These are phyloP conservation scores for Trichoderma arundinaceum DNA, from an alignment of 2,329 filamentous ascomycete genomes.

Conservation along the genomic window DNA sequence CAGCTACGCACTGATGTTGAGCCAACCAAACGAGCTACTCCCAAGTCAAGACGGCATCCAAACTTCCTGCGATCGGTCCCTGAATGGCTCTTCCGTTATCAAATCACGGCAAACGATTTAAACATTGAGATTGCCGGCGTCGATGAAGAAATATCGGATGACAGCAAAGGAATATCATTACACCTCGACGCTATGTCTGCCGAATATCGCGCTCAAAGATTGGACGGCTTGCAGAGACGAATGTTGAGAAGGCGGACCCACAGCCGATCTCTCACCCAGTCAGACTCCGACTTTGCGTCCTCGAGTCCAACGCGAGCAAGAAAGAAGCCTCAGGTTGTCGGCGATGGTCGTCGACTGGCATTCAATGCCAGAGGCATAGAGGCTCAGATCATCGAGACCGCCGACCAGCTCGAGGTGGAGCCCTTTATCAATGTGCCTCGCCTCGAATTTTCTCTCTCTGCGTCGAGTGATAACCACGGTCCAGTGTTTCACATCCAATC, in stretches of 20 bases:
- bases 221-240: constrained; percentile 66
- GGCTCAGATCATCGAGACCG: constrained; percentile 86
- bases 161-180: constrained; percentile 80
- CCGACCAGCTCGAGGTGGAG: constrained; percentile 82
- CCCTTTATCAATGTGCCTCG: constrained; percentile 85
- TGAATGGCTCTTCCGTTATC: constrained; percentile 81
- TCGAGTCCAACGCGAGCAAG: constrained; percentile 48
- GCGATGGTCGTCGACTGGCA: constrained; percentile 81
- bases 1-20: constrained; percentile 77
- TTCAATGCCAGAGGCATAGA: constrained; percentile 84
- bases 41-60: constrained; percentile 57
- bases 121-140: constrained; percentile 89
- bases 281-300: constrained; percentile 66
- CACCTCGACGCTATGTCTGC: constrained; percentile 87
- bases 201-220: constrained; percentile 84
- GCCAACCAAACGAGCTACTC: constrained; percentile 58
- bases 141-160: constrained; percentile 80
- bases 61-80: constrained; percentile 82
- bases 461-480: constrained; percentile 83
- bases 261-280: constrained; percentile 71
- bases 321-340: constrained; percentile 61
- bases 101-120: constrained; percentile 86
- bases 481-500: constrained; percentile 88
- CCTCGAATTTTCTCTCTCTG: constrained; percentile 85
- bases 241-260: constrained; percentile 72